These are phyloP conservation scores for Penicillium goetzii DNA, from an alignment of 495 filamentous ascomycete species.

Conservation along the genomic window DNA sequence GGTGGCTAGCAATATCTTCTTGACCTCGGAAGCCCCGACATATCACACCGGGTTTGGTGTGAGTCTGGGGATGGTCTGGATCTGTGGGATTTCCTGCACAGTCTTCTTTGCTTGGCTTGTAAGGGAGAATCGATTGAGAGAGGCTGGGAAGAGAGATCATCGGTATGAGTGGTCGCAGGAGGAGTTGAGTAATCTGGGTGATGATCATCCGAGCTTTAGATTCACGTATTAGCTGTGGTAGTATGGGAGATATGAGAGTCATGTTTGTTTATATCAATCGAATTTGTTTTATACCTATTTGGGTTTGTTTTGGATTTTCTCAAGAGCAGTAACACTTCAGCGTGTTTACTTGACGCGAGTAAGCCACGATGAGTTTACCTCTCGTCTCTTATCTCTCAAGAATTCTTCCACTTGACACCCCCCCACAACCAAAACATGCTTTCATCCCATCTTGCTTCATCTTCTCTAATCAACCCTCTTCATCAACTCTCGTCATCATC, in stretches of 20 bases:
- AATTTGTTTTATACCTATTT: not conserved
- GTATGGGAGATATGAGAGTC: not conserved
- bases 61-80: conserved; percentile 52
- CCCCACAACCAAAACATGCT: not conserved
- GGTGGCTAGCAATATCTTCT: conserved; percentile 58
- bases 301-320: not conserved
- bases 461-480: too few relatives aligned
- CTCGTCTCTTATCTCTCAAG: not conserved
- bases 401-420: not conserved
- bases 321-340: not conserved
- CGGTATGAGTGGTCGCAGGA: conserved; percentile 47
- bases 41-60: conserved; percentile 56
- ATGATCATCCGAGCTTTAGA: conserved; percentile 61
- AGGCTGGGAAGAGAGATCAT: conserved; percentile 55
- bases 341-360: not conserved
- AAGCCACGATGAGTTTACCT: not conserved
- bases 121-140: conserved; percentile 59
- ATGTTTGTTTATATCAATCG: not conserved
- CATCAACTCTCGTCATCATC: too few relatives aligned
- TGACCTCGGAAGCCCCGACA: conserved; percentile 48
- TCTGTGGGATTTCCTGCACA: conserved; percentile 48
- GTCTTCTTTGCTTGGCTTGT: conserved; percentile 49
- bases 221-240: conserved; percentile 47
- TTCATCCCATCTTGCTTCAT: not conserved
- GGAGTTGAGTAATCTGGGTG: conserved; percentile 59